Conservation (phyloP, 2,329 filamentous ascomycete genomes). For the Fusarium staphyleae region DNA sequence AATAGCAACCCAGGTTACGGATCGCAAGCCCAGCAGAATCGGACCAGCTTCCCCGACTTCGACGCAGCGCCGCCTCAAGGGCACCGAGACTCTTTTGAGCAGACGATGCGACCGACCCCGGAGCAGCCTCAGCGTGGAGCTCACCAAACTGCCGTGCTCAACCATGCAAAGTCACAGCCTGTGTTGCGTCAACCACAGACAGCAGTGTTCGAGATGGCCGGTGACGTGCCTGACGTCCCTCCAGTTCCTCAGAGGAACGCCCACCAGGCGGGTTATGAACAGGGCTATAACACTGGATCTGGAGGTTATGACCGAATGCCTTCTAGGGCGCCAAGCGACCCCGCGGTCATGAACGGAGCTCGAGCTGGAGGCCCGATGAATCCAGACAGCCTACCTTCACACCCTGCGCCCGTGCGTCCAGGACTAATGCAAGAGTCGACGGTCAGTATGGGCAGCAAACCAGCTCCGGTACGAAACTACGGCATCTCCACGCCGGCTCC, state of each 20-base stretch:
- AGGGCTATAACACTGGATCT: slow-evolving; percentile 26
- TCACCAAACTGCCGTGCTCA: slow-evolving; percentile 61
- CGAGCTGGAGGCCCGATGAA: slow-evolving; percentile 38
- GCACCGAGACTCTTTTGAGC: slow-evolving; percentile 56
- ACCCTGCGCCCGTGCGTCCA: slow-evolving; percentile 68
- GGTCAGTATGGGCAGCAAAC: slow-evolving; percentile 62
- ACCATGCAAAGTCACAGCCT: slow-evolving; percentile 71
- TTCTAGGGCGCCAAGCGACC: slow-evolving; percentile 44
- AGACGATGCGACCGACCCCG: slow-evolving; percentile 51
- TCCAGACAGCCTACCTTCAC: slow-evolving; percentile 61
- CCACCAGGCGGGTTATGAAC: slow-evolving; percentile 42
- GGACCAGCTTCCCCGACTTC: slow-evolving; percentile 51
- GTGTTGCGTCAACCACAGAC: slow-evolving; percentile 69
- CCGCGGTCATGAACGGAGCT: slow-evolving; percentile 30
- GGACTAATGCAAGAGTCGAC: slow-evolving; percentile 67
- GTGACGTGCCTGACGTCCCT: slow-evolving; percentile 65
- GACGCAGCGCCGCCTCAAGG: slow-evolving; percentile 48
- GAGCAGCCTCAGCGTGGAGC: slow-evolving; percentile 57
- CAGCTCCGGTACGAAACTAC: slow-evolving; percentile 66
- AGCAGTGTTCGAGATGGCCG: slow-evolving; percentile 77
- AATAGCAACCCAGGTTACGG: slow-evolving; percentile 40
- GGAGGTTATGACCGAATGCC: slow-evolving; percentile 41
- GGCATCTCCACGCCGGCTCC: slow-evolving; percentile 53
- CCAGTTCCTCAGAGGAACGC: slow-evolving; percentile 48
- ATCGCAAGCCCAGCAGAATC: slow-evolving; percentile 29